A percentile compares a stretch with the other conserved stretches of the same genome.
Conservation (phyloP, 1,284 basidiomycete genomes). For the Phenoliferia sp. region DNA sequence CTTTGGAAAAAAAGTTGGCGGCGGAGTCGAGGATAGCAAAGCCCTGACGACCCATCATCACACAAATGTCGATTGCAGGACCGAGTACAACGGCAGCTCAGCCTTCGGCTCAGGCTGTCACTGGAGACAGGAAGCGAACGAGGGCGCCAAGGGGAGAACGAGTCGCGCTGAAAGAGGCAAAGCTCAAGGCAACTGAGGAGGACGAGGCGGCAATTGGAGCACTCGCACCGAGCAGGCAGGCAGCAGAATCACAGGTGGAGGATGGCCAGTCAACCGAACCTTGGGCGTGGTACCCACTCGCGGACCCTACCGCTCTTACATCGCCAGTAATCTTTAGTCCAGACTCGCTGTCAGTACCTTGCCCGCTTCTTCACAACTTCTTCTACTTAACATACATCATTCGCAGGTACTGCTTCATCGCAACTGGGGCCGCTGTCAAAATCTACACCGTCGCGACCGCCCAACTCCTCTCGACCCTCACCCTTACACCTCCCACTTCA, state of each 20-base stretch:
- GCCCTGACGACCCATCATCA: neutral
- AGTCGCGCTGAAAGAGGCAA: neutral
- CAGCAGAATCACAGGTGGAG: no score
- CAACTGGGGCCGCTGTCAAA: constrained; percentile 69
- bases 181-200: neutral
- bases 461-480: constrained; percentile 72
- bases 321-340: constrained; percentile 1
- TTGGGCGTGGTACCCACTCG: constrained; percentile 3
- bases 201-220: neutral
- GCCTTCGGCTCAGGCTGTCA: neutral
- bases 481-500: constrained; percentile 39
- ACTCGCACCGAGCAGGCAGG: neutral
- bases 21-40: neutral
- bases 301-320: neutral
- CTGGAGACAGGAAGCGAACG: neutral
- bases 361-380: neutral
- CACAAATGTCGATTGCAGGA: neutral
- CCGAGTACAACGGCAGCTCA: neutral
- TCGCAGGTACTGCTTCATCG: constrained; percentile 77
- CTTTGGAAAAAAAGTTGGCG: neutral
- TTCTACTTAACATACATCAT: neutral
- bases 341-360: neutral
- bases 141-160: neutral
- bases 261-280: neutral
- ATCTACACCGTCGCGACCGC: constrained; percentile 73